A percentile compares a stretch with the other conserved stretches of the same genome.
Conservation (phyloP, 2,329 filamentous ascomycete species). For the Pseudogymnoascus sp. region DNA sequence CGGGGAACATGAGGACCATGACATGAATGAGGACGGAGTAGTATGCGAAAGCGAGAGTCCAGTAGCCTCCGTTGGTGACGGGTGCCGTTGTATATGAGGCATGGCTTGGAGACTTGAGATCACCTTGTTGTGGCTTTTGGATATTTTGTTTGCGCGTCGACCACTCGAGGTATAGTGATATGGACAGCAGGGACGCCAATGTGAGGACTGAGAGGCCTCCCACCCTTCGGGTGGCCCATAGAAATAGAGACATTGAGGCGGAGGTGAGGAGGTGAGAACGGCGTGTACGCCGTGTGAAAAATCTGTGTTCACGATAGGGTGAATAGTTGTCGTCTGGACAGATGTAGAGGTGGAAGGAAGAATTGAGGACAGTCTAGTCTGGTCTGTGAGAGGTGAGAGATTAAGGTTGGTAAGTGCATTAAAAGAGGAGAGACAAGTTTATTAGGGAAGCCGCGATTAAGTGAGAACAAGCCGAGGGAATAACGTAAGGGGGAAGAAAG, state of each 20-base stretch:
- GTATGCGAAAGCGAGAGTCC: slow-evolving; percentile 43
- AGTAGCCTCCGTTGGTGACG: neutral
- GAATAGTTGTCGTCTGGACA: neutral
- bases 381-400: neutral
- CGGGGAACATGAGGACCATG: slow-evolving; percentile 54
- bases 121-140: neutral
- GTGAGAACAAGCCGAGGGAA: neutral
- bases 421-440: neutral
- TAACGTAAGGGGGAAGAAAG: neutral
- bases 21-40: slow-evolving; percentile 59
- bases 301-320: neutral
- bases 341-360: neutral
- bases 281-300: neutral
- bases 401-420: neutral
- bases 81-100: neutral
- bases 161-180: neutral
- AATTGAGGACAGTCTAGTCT: neutral
- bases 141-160: neutral
- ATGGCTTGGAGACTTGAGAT: neutral
- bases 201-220: slow-evolving; percentile 5
- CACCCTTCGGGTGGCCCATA: slow-evolving; percentile 1
- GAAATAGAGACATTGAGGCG: slow-evolving; percentile 4
- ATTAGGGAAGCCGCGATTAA: neutral
- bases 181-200: neutral
- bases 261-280: neutral